Evolutionary conservation across 768 basidiomycete species (phyloP), one percentile per base, ranked within the genome.

Genomic region (Collybia sordida): DNA sequence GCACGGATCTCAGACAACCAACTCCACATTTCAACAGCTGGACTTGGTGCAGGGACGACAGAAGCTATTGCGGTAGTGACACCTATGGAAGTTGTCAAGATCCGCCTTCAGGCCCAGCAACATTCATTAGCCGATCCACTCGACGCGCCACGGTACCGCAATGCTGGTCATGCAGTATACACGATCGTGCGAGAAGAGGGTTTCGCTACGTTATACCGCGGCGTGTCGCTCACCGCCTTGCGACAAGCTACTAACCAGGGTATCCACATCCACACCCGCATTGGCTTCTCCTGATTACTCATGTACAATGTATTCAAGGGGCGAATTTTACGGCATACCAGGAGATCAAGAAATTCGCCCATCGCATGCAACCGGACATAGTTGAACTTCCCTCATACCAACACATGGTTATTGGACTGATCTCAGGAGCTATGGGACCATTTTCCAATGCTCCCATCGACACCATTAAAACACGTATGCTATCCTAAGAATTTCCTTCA

Each of bases 51-150:
- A 3, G 97, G 97, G 21, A 87, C 87, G n/a, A 90, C 93, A 0
- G 97, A 98, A 70, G 97, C 95, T 2, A 82, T 99, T 15, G 77
- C 84, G 14, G 93, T 99, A 39, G 97, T 99, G 9, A 96, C 90
- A 39, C 97, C 97, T 0, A 98, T 99, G 97, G 97, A 99, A 65
- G 97, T 98, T 17, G 91, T 99, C 65, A 98, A 98, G 78, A 98
- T 99, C 64, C 83, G 97, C 22, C 72, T 99, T 60, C 97, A 99
- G 70, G 96, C 97, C 3, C 97, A 99, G 63, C 88, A 90, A 63
- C 97, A 98, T 68, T 98, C 96, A 18, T 77, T 99, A 42, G 92
- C 94, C 6, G 97, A 99, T 68, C 97, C 97, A 28, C 71, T 96
- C 46, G 97, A 99, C 63, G 75, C 82, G 14, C 97, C 97, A 3